phyloP scores from a whole-genome alignment of 2,329 filamentous ascomycete genomes.

The Claviceps pazoutovae region DNA sequence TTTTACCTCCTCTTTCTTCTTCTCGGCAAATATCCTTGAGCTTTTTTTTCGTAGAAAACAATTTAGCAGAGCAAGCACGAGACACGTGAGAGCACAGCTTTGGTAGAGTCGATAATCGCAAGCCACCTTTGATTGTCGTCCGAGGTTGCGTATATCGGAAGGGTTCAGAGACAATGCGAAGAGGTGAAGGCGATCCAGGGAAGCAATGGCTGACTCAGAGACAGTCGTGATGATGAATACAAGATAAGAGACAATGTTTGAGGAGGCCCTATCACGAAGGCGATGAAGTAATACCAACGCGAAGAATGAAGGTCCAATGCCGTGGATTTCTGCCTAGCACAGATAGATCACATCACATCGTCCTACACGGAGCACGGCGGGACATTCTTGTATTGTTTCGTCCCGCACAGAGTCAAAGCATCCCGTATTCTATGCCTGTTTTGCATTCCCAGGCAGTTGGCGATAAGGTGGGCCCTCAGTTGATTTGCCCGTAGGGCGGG shows the following conservation, averaged over 20 bases:
- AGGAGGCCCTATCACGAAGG: too few relatives aligned
- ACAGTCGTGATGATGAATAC: neutral
- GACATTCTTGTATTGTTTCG: conserved; percentile 1
- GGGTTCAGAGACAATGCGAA: neutral
- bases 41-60: too few relatives aligned
- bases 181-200: neutral
- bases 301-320: neutral
- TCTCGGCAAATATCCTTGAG: neutral
- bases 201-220: neutral
- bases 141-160: neutral
- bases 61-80: neutral
- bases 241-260: neutral
- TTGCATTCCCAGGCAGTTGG: neutral
- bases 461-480: neutral
- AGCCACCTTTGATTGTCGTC: neutral
- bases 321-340: neutral
- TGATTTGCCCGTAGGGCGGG: neutral
- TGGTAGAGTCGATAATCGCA: neutral
- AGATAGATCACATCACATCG: neutral
- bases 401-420: neutral
- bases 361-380: neutral
- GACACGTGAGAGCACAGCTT: neutral
- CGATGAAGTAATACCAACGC: too few relatives aligned
- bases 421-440: neutral
- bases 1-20: neutral